Percentiles rank a stretch among this genome's conserved stretches.
phyloP scores from a whole-genome alignment of 495 filamentous ascomycete genomes.

The Clavariopsis aquatica region DNA sequence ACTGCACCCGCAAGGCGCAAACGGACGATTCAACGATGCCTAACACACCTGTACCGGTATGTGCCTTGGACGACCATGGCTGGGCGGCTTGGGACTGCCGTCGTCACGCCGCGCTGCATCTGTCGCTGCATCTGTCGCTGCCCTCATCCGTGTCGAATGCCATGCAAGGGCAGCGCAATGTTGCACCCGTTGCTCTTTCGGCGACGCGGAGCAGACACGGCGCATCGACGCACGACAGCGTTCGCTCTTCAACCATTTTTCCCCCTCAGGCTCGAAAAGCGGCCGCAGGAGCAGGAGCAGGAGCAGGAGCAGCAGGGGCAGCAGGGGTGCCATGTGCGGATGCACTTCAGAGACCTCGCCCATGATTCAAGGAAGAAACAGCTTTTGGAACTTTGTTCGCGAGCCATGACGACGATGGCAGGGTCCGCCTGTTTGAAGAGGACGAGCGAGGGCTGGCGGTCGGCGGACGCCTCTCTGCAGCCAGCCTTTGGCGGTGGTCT shows the following conservation, averaged over 20 bases:
- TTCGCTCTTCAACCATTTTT: not conserved
- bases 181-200: conserved; percentile 26
- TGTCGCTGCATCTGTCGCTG: conserved; percentile 5
- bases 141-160: not conserved
- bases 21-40: not conserved
- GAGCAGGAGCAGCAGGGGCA: conserved; percentile 16
- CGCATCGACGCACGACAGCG: not conserved
- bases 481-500: conserved; percentile 10
- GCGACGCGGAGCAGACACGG: conserved; percentile 9
- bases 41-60: not conserved
- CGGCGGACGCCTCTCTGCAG: conserved; percentile 19
- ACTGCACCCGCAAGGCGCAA: not conserved
- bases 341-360: conserved; percentile 1
- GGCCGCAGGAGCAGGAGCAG: conserved; percentile 24
- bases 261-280: not conserved
- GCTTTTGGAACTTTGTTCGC: conserved; percentile 15
- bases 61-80: not conserved
- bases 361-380: conserved; percentile 18
- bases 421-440: not conserved
- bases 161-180: conserved; percentile 28
- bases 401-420: not conserved
- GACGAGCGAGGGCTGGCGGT: conserved; percentile 11
- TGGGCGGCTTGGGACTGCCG: not conserved
- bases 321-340: conserved; percentile 36
- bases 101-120: conserved; percentile 6